These are phyloP conservation scores for Sclerotinia borealis DNA, from an alignment of 2,329 filamentous ascomycete genomes.

Conservation along the genomic window DNA sequence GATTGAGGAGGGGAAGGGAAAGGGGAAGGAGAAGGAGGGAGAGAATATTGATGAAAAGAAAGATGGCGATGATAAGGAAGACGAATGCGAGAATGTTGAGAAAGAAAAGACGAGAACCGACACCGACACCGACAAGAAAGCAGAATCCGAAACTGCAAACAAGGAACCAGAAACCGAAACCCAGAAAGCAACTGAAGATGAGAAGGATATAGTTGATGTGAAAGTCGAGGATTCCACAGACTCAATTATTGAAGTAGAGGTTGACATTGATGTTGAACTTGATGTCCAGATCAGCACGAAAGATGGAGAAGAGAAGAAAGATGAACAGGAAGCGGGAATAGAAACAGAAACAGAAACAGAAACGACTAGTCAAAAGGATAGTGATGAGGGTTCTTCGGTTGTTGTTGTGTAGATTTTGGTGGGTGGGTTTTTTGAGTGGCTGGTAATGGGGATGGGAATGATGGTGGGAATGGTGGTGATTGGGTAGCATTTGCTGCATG, in stretches of 20 bases:
- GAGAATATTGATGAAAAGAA: not conserved
- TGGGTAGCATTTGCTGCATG: too few relatives aligned
- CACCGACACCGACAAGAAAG: not conserved
- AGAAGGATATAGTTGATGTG: not conserved
- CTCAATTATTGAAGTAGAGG: not conserved
- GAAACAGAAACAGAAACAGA: not conserved
- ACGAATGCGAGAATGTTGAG: not conserved
- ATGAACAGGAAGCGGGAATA: not conserved
- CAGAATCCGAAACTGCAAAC: not conserved
- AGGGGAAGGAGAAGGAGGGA: not conserved
- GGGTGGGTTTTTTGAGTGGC: not conserved
- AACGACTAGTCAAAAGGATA: not conserved
- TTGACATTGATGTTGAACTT: not conserved
- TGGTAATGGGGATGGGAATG: not conserved
- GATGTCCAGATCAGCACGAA: not conserved
- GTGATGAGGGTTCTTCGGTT: conserved; percentile 7
- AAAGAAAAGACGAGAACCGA: not conserved
- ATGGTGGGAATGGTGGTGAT: not conserved
- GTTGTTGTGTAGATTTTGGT: not conserved
- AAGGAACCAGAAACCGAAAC: not conserved
- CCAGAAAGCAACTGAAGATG: not conserved
- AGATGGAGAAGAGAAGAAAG: not conserved
- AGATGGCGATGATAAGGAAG: not conserved
- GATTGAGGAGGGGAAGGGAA: not conserved
- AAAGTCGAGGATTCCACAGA: not conserved